A percentile compares a stretch with the other conserved stretches of the same genome.
These are phyloP conservation scores for Datisca glomerata DNA, from an alignment of 306 rosid genomes.

Conservation along the genomic window DNA sequence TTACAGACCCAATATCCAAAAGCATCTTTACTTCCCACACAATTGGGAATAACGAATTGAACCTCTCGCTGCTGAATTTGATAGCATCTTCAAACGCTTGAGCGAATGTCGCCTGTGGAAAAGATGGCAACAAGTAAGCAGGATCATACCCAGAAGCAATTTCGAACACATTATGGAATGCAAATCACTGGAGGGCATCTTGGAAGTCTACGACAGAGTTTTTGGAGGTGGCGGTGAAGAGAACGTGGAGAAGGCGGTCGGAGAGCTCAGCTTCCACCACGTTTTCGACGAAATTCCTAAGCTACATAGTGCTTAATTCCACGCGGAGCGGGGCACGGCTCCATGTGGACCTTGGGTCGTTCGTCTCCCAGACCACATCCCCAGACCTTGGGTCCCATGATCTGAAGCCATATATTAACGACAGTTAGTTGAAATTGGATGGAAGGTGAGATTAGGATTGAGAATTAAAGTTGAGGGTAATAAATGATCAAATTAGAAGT, in stretches of 20 bases:
- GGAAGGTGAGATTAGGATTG: too few relatives aligned
- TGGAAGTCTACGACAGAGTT: slow-evolving; percentile 26
- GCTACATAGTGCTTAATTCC: slow-evolving; percentile 36
- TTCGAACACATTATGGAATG: slow-evolving; percentile 50
- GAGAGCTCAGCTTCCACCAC: slow-evolving; percentile 49
- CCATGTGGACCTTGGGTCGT: too few relatives aligned
- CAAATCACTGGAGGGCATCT: slow-evolving; percentile 60
- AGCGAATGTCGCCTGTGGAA: slow-evolving; percentile 31
- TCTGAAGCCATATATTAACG: too few relatives aligned
- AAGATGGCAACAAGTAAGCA: slow-evolving; percentile 35
- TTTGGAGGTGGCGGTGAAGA: not conserved
- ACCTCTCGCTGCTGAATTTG: slow-evolving; percentile 25
- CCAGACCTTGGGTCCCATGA: too few relatives aligned
- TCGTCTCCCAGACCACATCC: too few relatives aligned
- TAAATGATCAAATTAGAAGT: too few relatives aligned
- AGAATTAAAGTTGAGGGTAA: too few relatives aligned
- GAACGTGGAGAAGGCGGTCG: slow-evolving; percentile 38
- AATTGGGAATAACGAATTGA: not conserved
- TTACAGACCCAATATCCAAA: slow-evolving; percentile 32
- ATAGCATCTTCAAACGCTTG: slow-evolving; percentile 37
- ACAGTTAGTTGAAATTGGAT: too few relatives aligned
- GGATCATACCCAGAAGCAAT: slow-evolving; percentile 69
- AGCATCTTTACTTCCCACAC: slow-evolving; percentile 33
- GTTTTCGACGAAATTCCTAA: slow-evolving; percentile 36
- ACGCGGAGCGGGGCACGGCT: slow-evolving; percentile 43